Conservation (phyloP, 176 grass and related monocot genomes). For the Alloteropsis semialata region DNA sequence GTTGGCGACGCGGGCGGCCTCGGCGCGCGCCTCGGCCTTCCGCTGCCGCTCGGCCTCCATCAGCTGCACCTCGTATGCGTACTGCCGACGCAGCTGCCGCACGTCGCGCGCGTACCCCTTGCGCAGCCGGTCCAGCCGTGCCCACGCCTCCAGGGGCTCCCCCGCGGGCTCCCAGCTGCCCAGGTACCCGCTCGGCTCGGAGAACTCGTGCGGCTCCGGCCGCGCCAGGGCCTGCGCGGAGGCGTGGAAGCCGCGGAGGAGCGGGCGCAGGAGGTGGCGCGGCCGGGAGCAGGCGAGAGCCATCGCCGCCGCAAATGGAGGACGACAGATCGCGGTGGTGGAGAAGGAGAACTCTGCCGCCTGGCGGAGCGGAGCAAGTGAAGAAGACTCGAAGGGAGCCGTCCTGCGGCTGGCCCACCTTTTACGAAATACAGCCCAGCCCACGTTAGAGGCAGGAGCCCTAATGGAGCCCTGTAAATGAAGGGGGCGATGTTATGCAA, state of each 20-base stretch:
- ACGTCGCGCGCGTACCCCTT: slow-evolving; percentile 71
- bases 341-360: too few relatives aligned
- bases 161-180: slow-evolving; percentile 65
- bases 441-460: not conserved
- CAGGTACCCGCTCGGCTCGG: slow-evolving; percentile 51
- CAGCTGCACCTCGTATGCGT: slow-evolving; percentile 74
- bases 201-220: slow-evolving; percentile 48
- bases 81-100: slow-evolving; percentile 60
- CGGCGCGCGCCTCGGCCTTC: slow-evolving; percentile 72
- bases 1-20: slow-evolving; percentile 62
- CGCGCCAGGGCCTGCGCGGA: slow-evolving; percentile 17
- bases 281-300: slow-evolving; percentile 30
- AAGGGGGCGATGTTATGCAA: not conserved
- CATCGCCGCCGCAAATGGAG: slow-evolving; percentile 16
- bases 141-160: slow-evolving; percentile 56
- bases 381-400: not conserved
- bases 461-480: not conserved
- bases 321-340: slow-evolving; percentile 22
- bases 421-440: not conserved
- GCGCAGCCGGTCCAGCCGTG: slow-evolving; percentile 62
- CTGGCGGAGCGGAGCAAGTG: not conserved
- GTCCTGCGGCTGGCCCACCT: not conserved
- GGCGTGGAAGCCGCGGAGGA: slow-evolving; percentile 38
- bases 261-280: slow-evolving; percentile 22
- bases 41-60: slow-evolving; percentile 64